Base-by-base conservation (phyloP, 2,329 filamentous ascomycete species). In the Sporothrix euskadiensis region DNA sequence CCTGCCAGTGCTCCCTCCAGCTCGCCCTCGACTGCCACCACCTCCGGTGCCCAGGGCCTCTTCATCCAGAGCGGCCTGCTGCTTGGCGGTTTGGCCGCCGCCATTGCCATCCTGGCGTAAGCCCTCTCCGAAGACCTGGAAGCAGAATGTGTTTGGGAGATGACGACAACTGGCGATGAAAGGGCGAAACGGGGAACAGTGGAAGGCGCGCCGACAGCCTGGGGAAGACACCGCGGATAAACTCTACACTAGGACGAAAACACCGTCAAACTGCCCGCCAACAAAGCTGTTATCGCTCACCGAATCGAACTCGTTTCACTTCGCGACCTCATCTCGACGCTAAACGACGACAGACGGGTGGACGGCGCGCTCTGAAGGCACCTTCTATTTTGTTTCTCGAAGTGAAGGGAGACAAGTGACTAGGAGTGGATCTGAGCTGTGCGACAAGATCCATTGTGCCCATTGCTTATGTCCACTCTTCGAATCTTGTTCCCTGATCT, bases 1-100 rank as follows among this genome's bases (percentile, higher is more conserved):
- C 78, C 79, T 32, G 77, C 74, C 10, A 35, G 57, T 10, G 16
- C 71, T 4, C 7, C 69, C n/a, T 14, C 69, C 5, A 26, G 30
- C n/a, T 73, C 77, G 12, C 19, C 75, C 39, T 32, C 73, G 19
- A 30, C 70, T 30, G 47, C 65, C 69, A 12, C 57, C 71, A 65
- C 71, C 68, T 74, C 79, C 74, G 81, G 75, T 52, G 83, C 83
- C 68, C 80, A 78, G 74, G 78, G 79, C 54, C 78, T 85, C 56
- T 76, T 82, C 39, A 78, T 82, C 74, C 81, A 83, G 77, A 81
- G 81, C 74, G 82, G 83, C 65, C 75, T 85, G 73, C 75, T 85
- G 63, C 81, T 82, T 49, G 80, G 79, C 56, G 81, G 80, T 52
- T 74, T 85, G 72, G 81, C 81, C 39, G 83, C 82, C 49, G 83